phyloP scores from a whole-genome alignment of 2,329 filamentous ascomycete genomes.

The Dichotomopilus funicola region DNA sequence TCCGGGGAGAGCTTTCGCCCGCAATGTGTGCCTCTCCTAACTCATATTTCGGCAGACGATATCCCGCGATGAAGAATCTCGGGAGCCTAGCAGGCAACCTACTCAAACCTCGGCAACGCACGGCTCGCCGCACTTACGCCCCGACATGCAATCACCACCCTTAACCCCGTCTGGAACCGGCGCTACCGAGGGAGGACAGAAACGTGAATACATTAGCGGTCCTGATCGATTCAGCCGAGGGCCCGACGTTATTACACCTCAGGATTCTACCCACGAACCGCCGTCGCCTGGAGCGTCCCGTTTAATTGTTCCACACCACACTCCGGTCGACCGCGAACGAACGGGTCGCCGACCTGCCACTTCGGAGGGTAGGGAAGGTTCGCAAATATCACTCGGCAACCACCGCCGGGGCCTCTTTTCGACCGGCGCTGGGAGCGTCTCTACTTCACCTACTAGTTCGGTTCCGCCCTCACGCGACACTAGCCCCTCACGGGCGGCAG shows the following conservation, averaged over 20 bases:
- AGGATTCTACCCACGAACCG: conserved; percentile 55
- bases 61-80: conserved; percentile 54
- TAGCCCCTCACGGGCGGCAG: conserved; percentile 57
- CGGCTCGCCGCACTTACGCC: conserved; percentile 60
- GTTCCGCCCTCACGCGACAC: conserved; percentile 53
- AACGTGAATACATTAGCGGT: conserved; percentile 19
- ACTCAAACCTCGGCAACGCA: conserved; percentile 59
- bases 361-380: conserved; percentile 29
- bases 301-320: conserved; percentile 36
- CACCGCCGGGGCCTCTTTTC: conserved; percentile 52
- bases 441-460: conserved; percentile 38
- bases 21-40: conserved; percentile 11
- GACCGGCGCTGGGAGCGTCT: conserved; percentile 35
- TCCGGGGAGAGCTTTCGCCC: background rate
- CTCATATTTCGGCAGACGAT: conserved; percentile 39
- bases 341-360: conserved; percentile 35
- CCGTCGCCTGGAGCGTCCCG: conserved; percentile 36
- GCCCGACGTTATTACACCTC: conserved; percentile 54
- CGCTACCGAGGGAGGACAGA: conserved; percentile 33
- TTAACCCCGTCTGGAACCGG: conserved; percentile 77
- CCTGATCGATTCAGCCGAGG: conserved; percentile 18
- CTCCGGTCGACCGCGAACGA: conserved; percentile 32
- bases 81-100: conserved; percentile 55
- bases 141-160: conserved; percentile 77
- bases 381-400: conserved; percentile 21